A percentile compares a stretch with the other conserved stretches of the same genome.
Evolutionary conservation across 176 grass and related monocot species (phyloP).

Genomic region (Pontederia paniculata): DNA sequence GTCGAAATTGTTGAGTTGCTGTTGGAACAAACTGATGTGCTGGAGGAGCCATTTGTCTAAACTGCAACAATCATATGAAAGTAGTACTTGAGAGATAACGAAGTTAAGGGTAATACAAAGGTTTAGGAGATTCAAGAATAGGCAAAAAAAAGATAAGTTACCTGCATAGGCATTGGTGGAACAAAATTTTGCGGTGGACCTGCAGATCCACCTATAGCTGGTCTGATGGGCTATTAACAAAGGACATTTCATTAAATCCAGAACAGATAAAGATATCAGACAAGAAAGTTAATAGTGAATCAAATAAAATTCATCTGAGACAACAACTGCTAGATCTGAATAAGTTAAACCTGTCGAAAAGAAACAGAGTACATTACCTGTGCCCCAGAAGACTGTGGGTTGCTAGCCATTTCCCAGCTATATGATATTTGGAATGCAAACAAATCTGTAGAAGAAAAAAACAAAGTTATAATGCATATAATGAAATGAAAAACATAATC

Average conservation of each 20-base stretch:
- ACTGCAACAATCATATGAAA: slow-evolving; percentile 36
- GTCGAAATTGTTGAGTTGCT: slow-evolving; percentile 34
- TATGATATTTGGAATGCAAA: too few species aligned
- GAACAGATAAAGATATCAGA: not conserved
- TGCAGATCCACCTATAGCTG: slow-evolving; percentile 43
- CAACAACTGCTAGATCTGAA: not conserved
- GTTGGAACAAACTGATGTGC: slow-evolving; percentile 41
- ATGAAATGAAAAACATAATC: too few species aligned
- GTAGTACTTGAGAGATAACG: slow-evolving; percentile 17
- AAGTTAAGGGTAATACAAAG: slow-evolving; percentile 7
- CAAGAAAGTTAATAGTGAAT: not conserved
- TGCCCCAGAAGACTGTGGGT: slow-evolving; percentile 19
- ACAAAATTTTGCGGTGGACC: slow-evolving; percentile 68
- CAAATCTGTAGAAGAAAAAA: too few species aligned
- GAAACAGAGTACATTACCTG: not conserved
- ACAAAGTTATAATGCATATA: too few species aligned
- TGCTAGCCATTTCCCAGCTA: slow-evolving; percentile 15
- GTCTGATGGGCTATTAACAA: slow-evolving; percentile 49
- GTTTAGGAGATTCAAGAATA: not conserved
- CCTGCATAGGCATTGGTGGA: slow-evolving; percentile 82
- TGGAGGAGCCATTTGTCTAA: slow-evolving; percentile 40
- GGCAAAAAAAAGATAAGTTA: slow-evolving; percentile 15
- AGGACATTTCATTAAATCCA: slow-evolving; percentile 11
- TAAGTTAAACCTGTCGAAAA: not conserved
- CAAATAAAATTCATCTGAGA: not conserved